A percentile compares a stretch with the other conserved stretches of the same genome.
These are phyloP conservation scores for Annulohypoxylon maeteangense DNA, from an alignment of 495 filamentous ascomycete species.

Conservation along the genomic window DNA sequence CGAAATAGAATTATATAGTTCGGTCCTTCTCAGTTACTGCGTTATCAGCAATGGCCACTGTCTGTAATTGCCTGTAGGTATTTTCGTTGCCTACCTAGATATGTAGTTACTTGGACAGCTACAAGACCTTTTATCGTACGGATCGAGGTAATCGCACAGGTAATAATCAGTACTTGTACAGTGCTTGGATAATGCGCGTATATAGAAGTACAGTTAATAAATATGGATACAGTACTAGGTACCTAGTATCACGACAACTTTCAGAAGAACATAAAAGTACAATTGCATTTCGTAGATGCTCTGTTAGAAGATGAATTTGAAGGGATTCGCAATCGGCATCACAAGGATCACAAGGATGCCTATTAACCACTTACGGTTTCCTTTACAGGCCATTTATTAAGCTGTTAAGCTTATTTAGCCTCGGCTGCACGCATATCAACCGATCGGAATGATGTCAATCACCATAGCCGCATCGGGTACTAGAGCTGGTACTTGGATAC, in stretches of 20 bases:
- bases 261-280: neutral
- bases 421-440: conserved; percentile 30
- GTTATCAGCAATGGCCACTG: neutral
- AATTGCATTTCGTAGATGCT: neutral
- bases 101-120: neutral
- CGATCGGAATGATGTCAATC: conserved; percentile 40
- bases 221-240: neutral
- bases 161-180: neutral
- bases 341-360: conserved; percentile 25
- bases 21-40: neutral
- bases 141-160: neutral
- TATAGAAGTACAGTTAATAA: neutral
- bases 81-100: neutral
- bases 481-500: conserved; percentile 32
- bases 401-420: conserved; percentile 30
- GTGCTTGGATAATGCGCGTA: neutral
- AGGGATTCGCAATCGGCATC: conserved; percentile 22
- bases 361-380: neutral
- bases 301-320: conserved; percentile 14
- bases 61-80: neutral
- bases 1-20: neutral
- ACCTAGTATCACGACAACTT: neutral
- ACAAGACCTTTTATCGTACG: neutral
- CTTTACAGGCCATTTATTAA: conserved; percentile 22
- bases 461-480: conserved; percentile 1